Percentiles rank a stretch among this genome's conserved stretches.
phyloP scores from a whole-genome alignment of 2,329 filamentous ascomycete genomes.

The Ascochyta viciae-villosae region DNA sequence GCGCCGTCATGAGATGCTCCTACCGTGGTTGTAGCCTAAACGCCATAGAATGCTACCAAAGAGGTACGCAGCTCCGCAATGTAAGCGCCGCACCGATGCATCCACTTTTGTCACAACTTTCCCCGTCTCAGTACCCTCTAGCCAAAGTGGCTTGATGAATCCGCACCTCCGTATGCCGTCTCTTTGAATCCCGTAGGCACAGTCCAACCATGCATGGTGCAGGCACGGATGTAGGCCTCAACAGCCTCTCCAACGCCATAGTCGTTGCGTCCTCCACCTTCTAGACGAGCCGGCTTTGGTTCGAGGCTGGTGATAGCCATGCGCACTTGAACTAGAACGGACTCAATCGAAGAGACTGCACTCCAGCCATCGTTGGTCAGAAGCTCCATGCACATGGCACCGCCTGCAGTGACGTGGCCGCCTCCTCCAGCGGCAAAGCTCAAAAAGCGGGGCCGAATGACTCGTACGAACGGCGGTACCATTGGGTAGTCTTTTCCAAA shows the following conservation, averaged over 20 bases:
- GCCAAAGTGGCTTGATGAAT: not conserved
- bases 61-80: not conserved
- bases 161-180: constrained; percentile 50
- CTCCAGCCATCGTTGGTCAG: constrained; percentile 86
- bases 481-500: constrained; percentile 80
- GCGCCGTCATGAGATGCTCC: not conserved
- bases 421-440: constrained; percentile 76
- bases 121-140: not conserved
- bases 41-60: not conserved
- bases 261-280: constrained; percentile 50
- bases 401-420: constrained; percentile 83
- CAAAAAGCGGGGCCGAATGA: constrained; percentile 81
- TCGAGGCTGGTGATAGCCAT: constrained; percentile 75
- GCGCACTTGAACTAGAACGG: constrained; percentile 79
- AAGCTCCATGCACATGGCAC: constrained; percentile 82
- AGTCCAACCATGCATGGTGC: constrained; percentile 73
- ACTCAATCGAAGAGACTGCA: constrained; percentile 75
- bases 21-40: not conserved
- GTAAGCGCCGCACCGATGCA: not conserved
- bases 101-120: not conserved
- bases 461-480: constrained; percentile 82
- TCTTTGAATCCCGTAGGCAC: constrained; percentile 68
- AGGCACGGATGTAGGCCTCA: constrained; percentile 75
- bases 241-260: constrained; percentile 76
- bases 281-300: constrained; percentile 74